Percentiles rank a stretch among this genome's conserved stretches.
Conservation (phyloP, 768 basidiomycete species). For the Tremella mesenterica region DNA sequence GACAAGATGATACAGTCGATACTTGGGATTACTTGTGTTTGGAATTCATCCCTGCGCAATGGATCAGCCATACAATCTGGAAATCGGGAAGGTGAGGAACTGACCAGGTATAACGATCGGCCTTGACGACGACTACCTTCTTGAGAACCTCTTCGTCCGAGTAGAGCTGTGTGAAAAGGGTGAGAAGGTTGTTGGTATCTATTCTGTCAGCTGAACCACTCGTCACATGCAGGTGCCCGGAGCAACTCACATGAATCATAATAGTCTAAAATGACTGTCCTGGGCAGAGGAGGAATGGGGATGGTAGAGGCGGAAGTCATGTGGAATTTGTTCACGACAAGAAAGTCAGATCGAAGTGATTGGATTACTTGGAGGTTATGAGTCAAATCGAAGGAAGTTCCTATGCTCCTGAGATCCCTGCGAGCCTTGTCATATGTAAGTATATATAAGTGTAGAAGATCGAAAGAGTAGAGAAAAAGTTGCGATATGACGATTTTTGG, state of each 20-base stretch:
- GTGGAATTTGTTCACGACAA: no score
- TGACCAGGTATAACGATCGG: constrained; percentile 40
- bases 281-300: constrained; percentile 26
- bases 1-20: constrained; percentile 46
- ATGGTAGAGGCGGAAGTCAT: no score
- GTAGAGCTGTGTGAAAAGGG: constrained; percentile 41
- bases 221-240: neutral
- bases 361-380: no score
- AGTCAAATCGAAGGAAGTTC: no score
- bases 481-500: no score
- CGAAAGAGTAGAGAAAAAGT: no score
- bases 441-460: no score
- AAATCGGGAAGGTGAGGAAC: neutral
- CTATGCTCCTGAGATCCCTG: no score
- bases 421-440: no score
- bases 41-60: constrained; percentile 28
- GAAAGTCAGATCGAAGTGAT: no score
- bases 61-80: neutral
- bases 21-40: constrained; percentile 24
- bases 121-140: constrained; percentile 42
- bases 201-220: neutral
- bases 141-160: constrained; percentile 29
- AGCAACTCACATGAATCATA: constrained; percentile 41
- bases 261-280: constrained; percentile 44
- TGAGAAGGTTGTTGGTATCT: constrained; percentile 45